A percentile compares a stretch with the other conserved stretches of the same genome.
Conservation (phyloP, 495 filamentous ascomycete genomes). For the Hyaloscypha bicolor region DNA sequence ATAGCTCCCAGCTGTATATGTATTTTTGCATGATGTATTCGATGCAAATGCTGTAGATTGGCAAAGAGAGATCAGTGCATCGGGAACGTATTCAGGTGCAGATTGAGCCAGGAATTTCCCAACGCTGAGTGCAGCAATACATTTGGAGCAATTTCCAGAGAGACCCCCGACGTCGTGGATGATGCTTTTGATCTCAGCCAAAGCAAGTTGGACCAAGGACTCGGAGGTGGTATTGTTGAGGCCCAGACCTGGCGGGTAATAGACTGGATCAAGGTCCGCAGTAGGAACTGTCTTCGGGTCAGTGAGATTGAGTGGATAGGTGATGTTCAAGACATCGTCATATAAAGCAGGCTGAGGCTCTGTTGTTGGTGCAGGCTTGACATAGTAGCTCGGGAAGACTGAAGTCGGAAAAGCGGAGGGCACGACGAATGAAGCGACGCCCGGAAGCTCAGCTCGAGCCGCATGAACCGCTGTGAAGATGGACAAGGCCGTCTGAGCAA, state of each 20-base stretch:
- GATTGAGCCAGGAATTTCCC: conserved; percentile 51
- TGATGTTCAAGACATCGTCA: conserved; percentile 59
- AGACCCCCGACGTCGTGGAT: conserved; percentile 41
- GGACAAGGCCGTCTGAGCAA: background rate
- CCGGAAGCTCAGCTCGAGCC: conserved; percentile 27
- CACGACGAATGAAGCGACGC: conserved; percentile 50
- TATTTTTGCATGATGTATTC: conserved; percentile 46
- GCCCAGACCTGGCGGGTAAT: conserved; percentile 49
- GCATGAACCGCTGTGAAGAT: background rate
- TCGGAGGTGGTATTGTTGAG: conserved; percentile 43
- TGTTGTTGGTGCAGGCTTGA: conserved; percentile 52
- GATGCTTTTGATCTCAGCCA: conserved; percentile 47
- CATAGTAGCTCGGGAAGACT: conserved; percentile 54
- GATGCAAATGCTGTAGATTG: conserved; percentile 44
- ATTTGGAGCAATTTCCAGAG: conserved; percentile 52
- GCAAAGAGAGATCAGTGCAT: conserved; percentile 54
- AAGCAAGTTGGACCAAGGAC: conserved; percentile 42
- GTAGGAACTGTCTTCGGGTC: conserved; percentile 54
- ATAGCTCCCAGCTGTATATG: conserved; percentile 47
- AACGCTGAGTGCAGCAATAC: conserved; percentile 51
- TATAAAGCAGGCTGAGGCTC: conserved; percentile 61
- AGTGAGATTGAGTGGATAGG: conserved; percentile 58
- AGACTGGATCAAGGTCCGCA: conserved; percentile 50
- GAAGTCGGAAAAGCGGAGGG: conserved; percentile 56
- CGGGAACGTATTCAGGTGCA: conserved; percentile 50